Conservation (phyloP, 495 filamentous ascomycete genomes). For the Aspergillus conjunctus region DNA sequence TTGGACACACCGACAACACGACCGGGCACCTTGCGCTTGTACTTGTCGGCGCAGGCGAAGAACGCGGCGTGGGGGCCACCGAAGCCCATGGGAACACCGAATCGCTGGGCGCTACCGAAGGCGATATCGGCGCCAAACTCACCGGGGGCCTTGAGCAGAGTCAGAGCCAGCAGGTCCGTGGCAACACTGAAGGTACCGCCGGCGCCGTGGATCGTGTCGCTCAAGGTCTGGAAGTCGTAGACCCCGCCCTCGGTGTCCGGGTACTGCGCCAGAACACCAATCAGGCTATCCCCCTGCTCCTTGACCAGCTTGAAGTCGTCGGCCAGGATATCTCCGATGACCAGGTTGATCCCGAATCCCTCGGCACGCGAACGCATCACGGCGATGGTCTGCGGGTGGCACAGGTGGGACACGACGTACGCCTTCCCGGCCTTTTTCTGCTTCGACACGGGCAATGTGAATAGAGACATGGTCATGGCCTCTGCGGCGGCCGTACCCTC, state of each 20-base stretch:
- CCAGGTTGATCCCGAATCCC: conserved; percentile 86
- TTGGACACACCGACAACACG: conserved; percentile 92
- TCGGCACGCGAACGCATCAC: conserved; percentile 88
- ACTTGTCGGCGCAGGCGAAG: conserved; percentile 89
- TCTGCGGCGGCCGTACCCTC: conserved; percentile 95
- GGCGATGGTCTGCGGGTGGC: conserved; percentile 88
- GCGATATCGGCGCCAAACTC: conserved; percentile 98
- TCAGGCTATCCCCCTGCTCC: conserved; percentile 76
- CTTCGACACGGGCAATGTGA: conserved; percentile 68
- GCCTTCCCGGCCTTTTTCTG: conserved; percentile 76
- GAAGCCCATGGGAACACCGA: conserved; percentile 92
- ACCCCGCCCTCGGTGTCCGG: conserved; percentile 88
- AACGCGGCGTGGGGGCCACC: conserved; percentile 97
- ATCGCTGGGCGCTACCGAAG: conserved; percentile 92
- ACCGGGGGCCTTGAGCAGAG: conserved; percentile 85
- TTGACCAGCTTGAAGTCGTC: conserved; percentile 64
- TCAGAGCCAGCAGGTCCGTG: conserved; percentile 89
- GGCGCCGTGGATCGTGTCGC: conserved; percentile 75
- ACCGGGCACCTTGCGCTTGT: conserved; percentile 95
- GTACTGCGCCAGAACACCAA: conserved; percentile 94
- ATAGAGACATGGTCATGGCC: conserved; percentile 94
- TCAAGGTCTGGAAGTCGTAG: conserved; percentile 70
- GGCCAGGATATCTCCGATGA: conserved; percentile 68
- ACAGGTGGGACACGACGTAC: conserved; percentile 78
- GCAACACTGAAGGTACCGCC: conserved; percentile 86